phyloP scores from a whole-genome alignment of 768 basidiomycete species.

The Scleroderma bovista region DNA sequence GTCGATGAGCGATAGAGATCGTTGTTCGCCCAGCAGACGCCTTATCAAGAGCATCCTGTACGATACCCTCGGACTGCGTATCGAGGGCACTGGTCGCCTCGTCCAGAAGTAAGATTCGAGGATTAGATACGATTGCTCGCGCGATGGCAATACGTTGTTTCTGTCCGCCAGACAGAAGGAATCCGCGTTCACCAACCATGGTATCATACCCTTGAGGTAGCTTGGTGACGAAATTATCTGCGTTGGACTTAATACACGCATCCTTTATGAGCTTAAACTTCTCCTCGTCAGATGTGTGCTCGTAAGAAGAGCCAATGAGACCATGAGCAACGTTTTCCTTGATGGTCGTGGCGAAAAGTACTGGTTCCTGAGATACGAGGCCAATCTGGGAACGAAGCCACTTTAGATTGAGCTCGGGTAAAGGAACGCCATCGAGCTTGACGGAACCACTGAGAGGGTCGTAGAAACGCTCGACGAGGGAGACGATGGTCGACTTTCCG shows the following conservation, averaged over 20 bases:
- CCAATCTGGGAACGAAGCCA: slow-evolving; percentile 88
- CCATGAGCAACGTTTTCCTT: slow-evolving; percentile 80
- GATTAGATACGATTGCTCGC: slow-evolving; percentile 85
- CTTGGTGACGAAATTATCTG: slow-evolving; percentile 78
- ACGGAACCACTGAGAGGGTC: slow-evolving; percentile 68
- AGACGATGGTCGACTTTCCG: slow-evolving; percentile 73
- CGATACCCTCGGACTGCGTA: slow-evolving; percentile 81
- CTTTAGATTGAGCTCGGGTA: slow-evolving; percentile 72
- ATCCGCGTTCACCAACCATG: slow-evolving; percentile 84
- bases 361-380: slow-evolving; percentile 85
- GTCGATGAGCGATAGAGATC: slow-evolving; percentile 75
- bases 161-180: slow-evolving; percentile 80
- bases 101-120: slow-evolving; percentile 77
- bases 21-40: slow-evolving; percentile 75
- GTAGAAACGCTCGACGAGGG: slow-evolving; percentile 87
- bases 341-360: slow-evolving; percentile 81
- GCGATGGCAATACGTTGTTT: slow-evolving; percentile 89
- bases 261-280: slow-evolving; percentile 77
- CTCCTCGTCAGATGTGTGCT: slow-evolving; percentile 65
- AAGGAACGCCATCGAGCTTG: slow-evolving; percentile 67
- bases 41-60: slow-evolving; percentile 88
- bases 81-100: slow-evolving; percentile 87
- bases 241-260: slow-evolving; percentile 85
- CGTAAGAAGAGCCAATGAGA: slow-evolving; percentile 66
- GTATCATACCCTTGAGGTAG: slow-evolving; percentile 83